Conservation (phyloP, 2,329 filamentous ascomycete species). For the Ophiocordyceps camponoti-floridani region DNA sequence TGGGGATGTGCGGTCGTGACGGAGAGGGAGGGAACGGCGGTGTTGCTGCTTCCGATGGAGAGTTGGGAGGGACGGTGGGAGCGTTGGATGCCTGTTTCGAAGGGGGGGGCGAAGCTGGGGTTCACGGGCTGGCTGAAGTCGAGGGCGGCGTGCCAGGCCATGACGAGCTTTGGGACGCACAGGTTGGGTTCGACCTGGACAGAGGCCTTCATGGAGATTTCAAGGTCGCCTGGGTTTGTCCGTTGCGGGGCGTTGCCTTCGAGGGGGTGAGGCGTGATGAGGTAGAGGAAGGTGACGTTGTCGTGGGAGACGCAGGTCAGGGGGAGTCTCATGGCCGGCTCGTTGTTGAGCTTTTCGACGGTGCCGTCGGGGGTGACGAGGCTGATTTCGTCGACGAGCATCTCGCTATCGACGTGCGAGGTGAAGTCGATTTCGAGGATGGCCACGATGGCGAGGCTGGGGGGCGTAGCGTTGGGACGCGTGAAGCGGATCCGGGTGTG, state of each 20-base stretch:
- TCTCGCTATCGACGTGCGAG: conserved; percentile 46
- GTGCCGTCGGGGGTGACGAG: conserved; percentile 38
- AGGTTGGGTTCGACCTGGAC: conserved; percentile 34
- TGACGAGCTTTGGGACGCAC: conserved; percentile 42
- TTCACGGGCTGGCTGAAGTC: conserved; percentile 53
- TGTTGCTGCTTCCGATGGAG: conserved; percentile 30
- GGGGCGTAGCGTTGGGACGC: conserved; percentile 37
- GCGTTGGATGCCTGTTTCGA: conserved; percentile 38
- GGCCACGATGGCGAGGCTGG: conserved; percentile 45
- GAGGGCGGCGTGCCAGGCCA: conserved; percentile 50
- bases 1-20: background rate
- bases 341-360: conserved; percentile 37
- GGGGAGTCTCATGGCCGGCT: conserved; percentile 30
- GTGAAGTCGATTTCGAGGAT: conserved; percentile 61
- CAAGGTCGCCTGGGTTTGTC: conserved; percentile 31
- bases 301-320: conserved; percentile 51
- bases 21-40: background rate
- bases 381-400: conserved; percentile 40
- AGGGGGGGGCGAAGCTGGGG: conserved; percentile 37
- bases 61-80: conserved; percentile 45
- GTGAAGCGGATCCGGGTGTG: conserved; percentile 60
- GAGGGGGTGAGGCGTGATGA: conserved; percentile 34
- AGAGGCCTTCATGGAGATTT: conserved; percentile 41
- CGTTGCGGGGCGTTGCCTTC: conserved; percentile 22
- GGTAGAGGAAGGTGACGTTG: conserved; percentile 59